phyloP scores from a whole-genome alignment of 179 eudicot species.

The Heliamphora pulchella region DNA sequence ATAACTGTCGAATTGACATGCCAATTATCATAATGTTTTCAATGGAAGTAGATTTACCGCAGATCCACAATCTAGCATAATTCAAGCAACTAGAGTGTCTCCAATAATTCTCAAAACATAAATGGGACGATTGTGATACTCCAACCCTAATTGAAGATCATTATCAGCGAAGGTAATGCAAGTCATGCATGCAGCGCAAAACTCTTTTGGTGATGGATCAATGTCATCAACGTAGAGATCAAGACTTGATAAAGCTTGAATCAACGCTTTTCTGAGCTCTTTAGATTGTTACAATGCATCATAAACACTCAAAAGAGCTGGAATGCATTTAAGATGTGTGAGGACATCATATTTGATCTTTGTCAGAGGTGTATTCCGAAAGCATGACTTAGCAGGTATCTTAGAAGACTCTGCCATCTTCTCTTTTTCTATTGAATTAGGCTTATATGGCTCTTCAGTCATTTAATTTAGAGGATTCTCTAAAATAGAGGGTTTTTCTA shows the following conservation, averaged over 20 bases:
- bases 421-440: not conserved
- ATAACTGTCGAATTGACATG: not conserved
- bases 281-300: not conserved
- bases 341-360: not conserved
- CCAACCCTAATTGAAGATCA: not conserved
- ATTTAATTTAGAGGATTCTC: not conserved
- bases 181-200: not conserved
- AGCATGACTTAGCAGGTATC: not conserved
- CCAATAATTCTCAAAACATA: not conserved
- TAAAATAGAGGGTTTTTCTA: no score
- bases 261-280: not conserved
- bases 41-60: not conserved
- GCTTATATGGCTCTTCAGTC: not conserved
- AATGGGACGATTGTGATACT: not conserved
- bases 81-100: not conserved
- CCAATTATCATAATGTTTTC: not conserved
- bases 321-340: not conserved
- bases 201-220: not conserved
- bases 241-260: not conserved
- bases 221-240: not conserved
- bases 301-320: not conserved
- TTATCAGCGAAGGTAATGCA: not conserved
- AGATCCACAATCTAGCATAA: not conserved
- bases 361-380: not conserved
- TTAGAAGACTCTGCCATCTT: not conserved